Evolutionary conservation across 2,329 filamentous ascomycete genomes (phyloP).

Genomic region (Lachnum nothofagi): DNA sequence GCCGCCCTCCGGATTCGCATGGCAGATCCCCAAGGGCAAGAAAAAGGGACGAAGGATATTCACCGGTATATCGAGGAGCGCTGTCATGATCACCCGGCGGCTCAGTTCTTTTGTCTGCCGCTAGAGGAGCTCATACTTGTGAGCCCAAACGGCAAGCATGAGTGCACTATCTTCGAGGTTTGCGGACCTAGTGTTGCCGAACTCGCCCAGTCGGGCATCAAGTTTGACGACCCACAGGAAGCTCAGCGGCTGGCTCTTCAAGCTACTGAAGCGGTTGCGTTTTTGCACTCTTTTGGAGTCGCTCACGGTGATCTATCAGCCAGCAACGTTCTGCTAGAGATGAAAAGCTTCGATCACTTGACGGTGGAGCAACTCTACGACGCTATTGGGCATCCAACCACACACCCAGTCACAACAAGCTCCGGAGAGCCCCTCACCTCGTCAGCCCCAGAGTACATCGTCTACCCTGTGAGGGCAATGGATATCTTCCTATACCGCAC

Average conservation of each 20-base stretch:
- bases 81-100: not conserved
- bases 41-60: too few species aligned
- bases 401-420: not conserved
- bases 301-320: slow-evolving; percentile 25
- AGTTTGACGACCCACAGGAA: not conserved
- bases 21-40: slow-evolving; percentile 8
- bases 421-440: not conserved
- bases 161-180: slow-evolving; percentile 9
- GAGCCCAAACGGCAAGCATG: slow-evolving; percentile 10
- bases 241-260: slow-evolving; percentile 14
- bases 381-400: slow-evolving; percentile 11
- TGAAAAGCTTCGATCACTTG: slow-evolving; percentile 19
- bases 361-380: slow-evolving; percentile 24
- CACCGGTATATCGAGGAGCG: too few species aligned
- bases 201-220: not conserved
- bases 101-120: slow-evolving; percentile 5
- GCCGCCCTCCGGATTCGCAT: slow-evolving; percentile 14
- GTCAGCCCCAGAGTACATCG: slow-evolving; percentile 8
- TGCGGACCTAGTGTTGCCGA: slow-evolving; percentile 12
- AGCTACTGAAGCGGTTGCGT: slow-evolving; percentile 22
- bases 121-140: slow-evolving; percentile 9
- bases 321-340: slow-evolving; percentile 26
- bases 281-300: slow-evolving; percentile 25
- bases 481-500: slow-evolving; percentile 6
- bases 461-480: slow-evolving; percentile 9